Base-by-base conservation (phyloP, 306 rosid species). In the Rosa persica region DNA sequence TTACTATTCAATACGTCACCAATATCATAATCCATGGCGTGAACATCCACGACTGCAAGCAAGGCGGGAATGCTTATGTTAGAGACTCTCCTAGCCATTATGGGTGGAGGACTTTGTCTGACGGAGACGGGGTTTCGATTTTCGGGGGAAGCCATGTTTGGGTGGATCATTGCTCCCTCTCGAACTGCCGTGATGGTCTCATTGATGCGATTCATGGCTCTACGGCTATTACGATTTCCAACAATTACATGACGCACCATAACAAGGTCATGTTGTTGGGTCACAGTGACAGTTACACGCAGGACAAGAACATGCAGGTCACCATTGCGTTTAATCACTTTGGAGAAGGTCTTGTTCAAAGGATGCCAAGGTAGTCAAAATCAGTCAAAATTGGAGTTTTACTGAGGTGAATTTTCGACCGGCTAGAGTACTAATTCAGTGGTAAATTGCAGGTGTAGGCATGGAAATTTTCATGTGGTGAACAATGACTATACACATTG, bases 251-350 rank as follows among this genome's bases (percentile, higher is more conserved):
- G 91, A 92, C 96, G 5, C 96, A 83, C 20, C 99, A 95, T 75
- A 78, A 95, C 86, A 95, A 95, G 86, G 99, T 93, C 39, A 93
- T 95, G 98, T 97, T 95, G 52, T 84, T 95, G 81, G 99, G 98
- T 3, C 98, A 95, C 20, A 92, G 98, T 83, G 98, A 95, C 55
- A 75, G 78, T 62, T 93, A 79, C 74, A 86, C 76, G 4, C 76
- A 62, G 49, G 99, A 95, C 64, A 95, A 95, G 87, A 87, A 81
- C 71, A 95, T 93, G 98, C 98, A 93, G 76, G 96, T 91, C 78
- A 95, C 98, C 42, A 90, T 95, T 66, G 97, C 99, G 30, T 95
- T 95, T 66, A 95, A 95, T 89, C 98, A 95, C 85, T 92, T 92
- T 77, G 98, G 98, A 15, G 96, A 91, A 87, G 98, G 97, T 1